Evolutionary conservation across 192 early-diverging fungal species (phyloP).

Genomic region (Jimgerdemannia flammicorona): DNA sequence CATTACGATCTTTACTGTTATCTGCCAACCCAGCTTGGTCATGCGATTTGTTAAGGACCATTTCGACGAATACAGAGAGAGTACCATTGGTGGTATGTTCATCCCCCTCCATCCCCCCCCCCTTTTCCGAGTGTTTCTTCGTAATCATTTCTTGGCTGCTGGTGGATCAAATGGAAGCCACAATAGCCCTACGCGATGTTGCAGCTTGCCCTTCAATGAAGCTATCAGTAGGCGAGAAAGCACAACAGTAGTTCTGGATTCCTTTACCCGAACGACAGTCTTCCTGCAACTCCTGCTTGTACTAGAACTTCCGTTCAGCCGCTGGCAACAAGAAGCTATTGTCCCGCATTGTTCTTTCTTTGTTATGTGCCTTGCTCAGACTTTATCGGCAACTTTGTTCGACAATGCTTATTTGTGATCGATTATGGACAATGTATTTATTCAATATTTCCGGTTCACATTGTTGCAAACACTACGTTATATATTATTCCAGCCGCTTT

Average conservation of each 20-base stretch:
- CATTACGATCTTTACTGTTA: background rate
- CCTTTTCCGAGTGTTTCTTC: no score
- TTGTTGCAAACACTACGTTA: background rate
- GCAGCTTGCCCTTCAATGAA: no score
- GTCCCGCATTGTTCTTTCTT: background rate
- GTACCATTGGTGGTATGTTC: conserved; percentile 75
- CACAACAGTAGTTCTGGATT: no score
- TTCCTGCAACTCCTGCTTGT: no score
- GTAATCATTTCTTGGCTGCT: no score
- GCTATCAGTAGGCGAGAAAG: no score
- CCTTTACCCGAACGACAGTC: no score
- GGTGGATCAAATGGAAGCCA: no score
- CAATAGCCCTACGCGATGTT: background rate
- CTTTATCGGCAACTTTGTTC: background rate
- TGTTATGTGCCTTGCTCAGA: no score
- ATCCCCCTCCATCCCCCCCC: background rate
- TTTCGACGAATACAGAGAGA: conserved; percentile 91
- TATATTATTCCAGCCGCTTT: conserved; percentile 48
- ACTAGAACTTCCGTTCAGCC: no score
- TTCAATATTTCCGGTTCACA: background rate
- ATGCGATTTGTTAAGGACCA: conserved; percentile 90
- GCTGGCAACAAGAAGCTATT: background rate
- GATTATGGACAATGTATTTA: background rate
- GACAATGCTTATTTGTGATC: background rate
- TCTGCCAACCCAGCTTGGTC: conserved; percentile 49